Conservation (phyloP, 1,139 yeast genomes). For the Saccharomyces hybrid region DNA sequence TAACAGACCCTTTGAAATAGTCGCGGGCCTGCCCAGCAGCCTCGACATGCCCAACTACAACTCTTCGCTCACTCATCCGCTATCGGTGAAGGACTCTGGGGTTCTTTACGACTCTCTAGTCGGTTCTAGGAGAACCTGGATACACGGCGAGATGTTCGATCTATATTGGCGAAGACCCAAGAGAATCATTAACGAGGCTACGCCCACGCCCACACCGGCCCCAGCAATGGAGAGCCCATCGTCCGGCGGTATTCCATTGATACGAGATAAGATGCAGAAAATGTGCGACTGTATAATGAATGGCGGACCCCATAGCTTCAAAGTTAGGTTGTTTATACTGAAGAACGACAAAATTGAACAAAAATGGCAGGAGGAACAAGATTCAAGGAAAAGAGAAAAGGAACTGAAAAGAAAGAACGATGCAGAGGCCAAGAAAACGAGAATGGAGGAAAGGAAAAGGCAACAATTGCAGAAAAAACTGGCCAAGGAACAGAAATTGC, state of each 20-base stretch:
- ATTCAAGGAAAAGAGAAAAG: slow-evolving; percentile 33
- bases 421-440: slow-evolving; percentile 32
- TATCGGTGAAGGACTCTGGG: slow-evolving; percentile 66
- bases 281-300: slow-evolving; percentile 66
- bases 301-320: slow-evolving; percentile 80
- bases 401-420: slow-evolving; percentile 34
- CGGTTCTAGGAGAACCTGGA: slow-evolving; percentile 68
- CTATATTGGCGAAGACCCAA: slow-evolving; percentile 63
- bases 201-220: background rate
- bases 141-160: slow-evolving; percentile 65
- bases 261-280: slow-evolving; percentile 81
- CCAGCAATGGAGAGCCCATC: slow-evolving; percentile 32
- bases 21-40: slow-evolving; percentile 68
- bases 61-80: slow-evolving; percentile 50
- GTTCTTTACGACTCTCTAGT: slow-evolving; percentile 65
- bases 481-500: slow-evolving; percentile 22
- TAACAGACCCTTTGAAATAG: slow-evolving; percentile 38
- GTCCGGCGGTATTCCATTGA: slow-evolving; percentile 35
- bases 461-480: slow-evolving; percentile 26
- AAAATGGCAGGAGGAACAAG: slow-evolving; percentile 34
- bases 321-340: slow-evolving; percentile 67
- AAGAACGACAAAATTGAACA: slow-evolving; percentile 56
- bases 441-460: slow-evolving; percentile 26
- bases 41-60: slow-evolving; percentile 50
- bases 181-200: slow-evolving; percentile 13